phyloP scores from a whole-genome alignment of 257 asterid genomes.

The Rubia yunnanensis region DNA sequence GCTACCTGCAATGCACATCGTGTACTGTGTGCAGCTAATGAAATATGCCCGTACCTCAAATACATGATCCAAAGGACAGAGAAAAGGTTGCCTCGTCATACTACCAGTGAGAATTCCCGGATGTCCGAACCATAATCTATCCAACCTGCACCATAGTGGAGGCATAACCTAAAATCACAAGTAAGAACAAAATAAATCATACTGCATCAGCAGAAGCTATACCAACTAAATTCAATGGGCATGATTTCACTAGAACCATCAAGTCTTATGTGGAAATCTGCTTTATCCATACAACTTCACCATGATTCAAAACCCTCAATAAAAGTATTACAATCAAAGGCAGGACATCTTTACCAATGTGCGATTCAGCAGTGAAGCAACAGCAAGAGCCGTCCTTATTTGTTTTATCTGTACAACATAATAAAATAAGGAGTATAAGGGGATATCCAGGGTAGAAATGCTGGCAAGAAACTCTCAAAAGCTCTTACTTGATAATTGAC shows the following conservation, averaged over 20 bases:
- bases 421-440: background rate
- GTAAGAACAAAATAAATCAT: constrained; percentile 29
- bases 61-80: constrained; percentile 95
- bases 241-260: background rate
- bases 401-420: constrained; percentile 67
- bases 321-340: constrained; percentile 4
- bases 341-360: constrained; percentile 59
- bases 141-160: constrained; percentile 99
- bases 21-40: constrained; percentile 8
- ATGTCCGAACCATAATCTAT: constrained; percentile 98
- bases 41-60: constrained; percentile 57
- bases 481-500: constrained; percentile 84
- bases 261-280: background rate
- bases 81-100: constrained; percentile 86
- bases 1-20: constrained; percentile 8
- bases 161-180: constrained; percentile 98
- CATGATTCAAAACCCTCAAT: background rate
- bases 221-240: background rate
- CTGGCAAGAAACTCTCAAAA: constrained; percentile 4
- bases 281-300: background rate
- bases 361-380: constrained; percentile 82
- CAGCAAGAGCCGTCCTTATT: constrained; percentile 90
- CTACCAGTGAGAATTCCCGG: constrained; percentile 75
- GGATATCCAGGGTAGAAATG: constrained; percentile 2
- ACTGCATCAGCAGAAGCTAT: constrained; percentile 12